Evolutionary conservation across 2,329 filamentous ascomycete genomes (phyloP).

Genomic region (Thelonectria olida): DNA sequence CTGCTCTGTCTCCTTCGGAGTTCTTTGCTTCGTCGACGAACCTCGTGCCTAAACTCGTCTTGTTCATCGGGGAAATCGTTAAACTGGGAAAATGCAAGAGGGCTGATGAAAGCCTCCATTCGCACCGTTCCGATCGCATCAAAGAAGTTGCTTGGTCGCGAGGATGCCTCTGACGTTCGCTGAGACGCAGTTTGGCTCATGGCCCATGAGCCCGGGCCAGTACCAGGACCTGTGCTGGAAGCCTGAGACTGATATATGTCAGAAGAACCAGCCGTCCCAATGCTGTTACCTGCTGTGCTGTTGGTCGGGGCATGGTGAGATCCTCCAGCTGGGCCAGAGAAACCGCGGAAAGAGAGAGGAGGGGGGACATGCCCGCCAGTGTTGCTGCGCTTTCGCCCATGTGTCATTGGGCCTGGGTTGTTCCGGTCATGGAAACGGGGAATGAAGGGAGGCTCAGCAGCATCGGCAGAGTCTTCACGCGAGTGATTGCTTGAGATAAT

Average conservation of each 20-base stretch:
- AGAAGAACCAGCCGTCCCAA: constrained; percentile 67
- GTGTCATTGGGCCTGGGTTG: constrained; percentile 53
- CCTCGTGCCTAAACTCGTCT: constrained; percentile 58
- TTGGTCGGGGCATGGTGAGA: constrained; percentile 59
- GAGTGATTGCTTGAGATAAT: constrained; percentile 48
- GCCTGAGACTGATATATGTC: constrained; percentile 67
- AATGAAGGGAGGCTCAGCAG: constrained; percentile 77
- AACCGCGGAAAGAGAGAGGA: constrained; percentile 79
- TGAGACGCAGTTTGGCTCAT: constrained; percentile 57
- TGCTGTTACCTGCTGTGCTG: constrained; percentile 67
- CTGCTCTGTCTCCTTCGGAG: constrained; percentile 61
- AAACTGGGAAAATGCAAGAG: constrained; percentile 60
- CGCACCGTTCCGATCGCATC: constrained; percentile 90
- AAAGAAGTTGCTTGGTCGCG: constrained; percentile 72
- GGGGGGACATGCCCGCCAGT: constrained; percentile 80
- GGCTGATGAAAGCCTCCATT: constrained; percentile 95
- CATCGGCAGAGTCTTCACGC: constrained; percentile 63
- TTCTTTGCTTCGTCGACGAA: constrained; percentile 65
- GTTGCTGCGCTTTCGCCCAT: constrained; percentile 89
- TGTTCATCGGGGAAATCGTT: constrained; percentile 59
- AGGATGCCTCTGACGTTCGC: constrained; percentile 66
- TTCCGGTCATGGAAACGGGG: constrained; percentile 73
- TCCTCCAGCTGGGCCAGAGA: constrained; percentile 66
- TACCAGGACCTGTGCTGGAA: constrained; percentile 52
- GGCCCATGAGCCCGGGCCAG: constrained; percentile 51